Base-by-base conservation (phyloP, 2,329 filamentous ascomycete species). In the Arthrobotrys megalospora region DNA sequence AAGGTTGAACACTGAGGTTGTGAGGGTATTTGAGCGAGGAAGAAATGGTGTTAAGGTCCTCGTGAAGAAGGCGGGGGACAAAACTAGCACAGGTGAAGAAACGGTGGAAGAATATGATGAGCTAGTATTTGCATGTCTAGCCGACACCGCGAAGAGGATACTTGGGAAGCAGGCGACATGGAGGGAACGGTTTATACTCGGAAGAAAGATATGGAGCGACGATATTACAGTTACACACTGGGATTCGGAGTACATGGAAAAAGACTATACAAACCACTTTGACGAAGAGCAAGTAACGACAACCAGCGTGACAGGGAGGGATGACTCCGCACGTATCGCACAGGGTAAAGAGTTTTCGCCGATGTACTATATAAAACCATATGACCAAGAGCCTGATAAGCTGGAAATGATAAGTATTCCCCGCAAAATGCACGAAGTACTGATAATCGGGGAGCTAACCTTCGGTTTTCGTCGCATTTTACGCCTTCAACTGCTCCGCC, bases 181-280 rank as follows among this genome's bases (percentile, higher is more conserved):
- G 85, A 86, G 87, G 45, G 91, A 94, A 83, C 89, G 86, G 60
- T 87, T 88, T 50, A 88, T 95, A 8, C 88, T 94, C 0, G 90
- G 91, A n/a, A 89, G 90, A 14, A 91, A 91, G 8, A 89, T 89
- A 76, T 90, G 92, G 83, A 89, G 88, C 81, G 88, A 92, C 85
- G 91, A 93, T 82, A 88, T 92, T 69, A 92, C 91, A 12, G 87
- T 92, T 79, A 92, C 91, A 0, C 91, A 92, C 82, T 88, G 86
- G 80, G 91, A 93, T 82, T 84, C 85, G 5, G 85, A 86, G 10
- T 92, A 92, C 84, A 91, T 92, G 85, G 86, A 88, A 71, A 88
- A 87, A 53, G 89, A 92, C 83, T 92, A 93, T 85, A 90, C 92
- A 81, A 91, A 88, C 52, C 85, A 85, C 70, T 91, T 88, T 84